A percentile compares a stretch with the other conserved stretches of the same genome.
phyloP scores from a whole-genome alignment of 2,329 filamentous ascomycete genomes.

The Scedosporium aurantiacum region DNA sequence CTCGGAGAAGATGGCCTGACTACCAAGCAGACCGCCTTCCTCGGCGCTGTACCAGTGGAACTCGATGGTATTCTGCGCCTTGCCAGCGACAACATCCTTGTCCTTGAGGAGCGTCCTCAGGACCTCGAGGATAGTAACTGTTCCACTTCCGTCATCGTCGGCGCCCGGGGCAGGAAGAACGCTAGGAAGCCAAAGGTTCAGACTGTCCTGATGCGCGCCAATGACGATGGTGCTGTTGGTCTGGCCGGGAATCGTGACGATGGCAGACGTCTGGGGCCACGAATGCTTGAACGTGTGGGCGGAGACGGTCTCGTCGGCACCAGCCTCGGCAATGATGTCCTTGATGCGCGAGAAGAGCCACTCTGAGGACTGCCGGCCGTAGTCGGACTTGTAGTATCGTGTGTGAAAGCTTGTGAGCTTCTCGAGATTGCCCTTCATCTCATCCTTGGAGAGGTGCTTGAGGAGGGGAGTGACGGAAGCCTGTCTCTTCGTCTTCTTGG shows the following conservation, averaged over 20 bases:
- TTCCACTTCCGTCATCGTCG: conserved; percentile 90
- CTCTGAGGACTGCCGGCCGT: conserved; percentile 71
- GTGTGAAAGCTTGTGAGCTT: conserved; percentile 71
- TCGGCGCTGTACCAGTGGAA: conserved; percentile 96
- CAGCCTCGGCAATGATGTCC: conserved; percentile 57
- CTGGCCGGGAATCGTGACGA: conserved; percentile 81
- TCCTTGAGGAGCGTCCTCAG: conserved; percentile 69
- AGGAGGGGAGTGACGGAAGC: conserved; percentile 57
- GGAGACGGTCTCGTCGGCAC: conserved; percentile 54
- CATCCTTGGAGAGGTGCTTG: conserved; percentile 57
- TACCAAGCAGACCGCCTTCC: conserved; percentile 77
- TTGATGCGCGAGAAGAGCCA: conserved; percentile 75
- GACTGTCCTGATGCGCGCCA: conserved; percentile 88
- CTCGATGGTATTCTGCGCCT: conserved; percentile 76
- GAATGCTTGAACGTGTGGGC: conserved; percentile 67
- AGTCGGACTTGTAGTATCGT: conserved; percentile 69
- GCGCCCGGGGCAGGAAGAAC: conserved; percentile 78
- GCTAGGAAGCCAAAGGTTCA: conserved; percentile 82
- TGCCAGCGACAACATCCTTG: conserved; percentile 57
- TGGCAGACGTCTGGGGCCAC: conserved; percentile 86
- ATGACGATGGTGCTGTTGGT: conserved; percentile 76
- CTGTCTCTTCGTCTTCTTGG: conserved; percentile 52
- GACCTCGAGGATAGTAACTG: conserved; percentile 88
- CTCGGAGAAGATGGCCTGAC: conserved; percentile 74
- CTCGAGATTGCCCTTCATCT: conserved; percentile 69